Base-by-base conservation (phyloP, 106 monocot species). In the Chionographis japonica region DNA sequence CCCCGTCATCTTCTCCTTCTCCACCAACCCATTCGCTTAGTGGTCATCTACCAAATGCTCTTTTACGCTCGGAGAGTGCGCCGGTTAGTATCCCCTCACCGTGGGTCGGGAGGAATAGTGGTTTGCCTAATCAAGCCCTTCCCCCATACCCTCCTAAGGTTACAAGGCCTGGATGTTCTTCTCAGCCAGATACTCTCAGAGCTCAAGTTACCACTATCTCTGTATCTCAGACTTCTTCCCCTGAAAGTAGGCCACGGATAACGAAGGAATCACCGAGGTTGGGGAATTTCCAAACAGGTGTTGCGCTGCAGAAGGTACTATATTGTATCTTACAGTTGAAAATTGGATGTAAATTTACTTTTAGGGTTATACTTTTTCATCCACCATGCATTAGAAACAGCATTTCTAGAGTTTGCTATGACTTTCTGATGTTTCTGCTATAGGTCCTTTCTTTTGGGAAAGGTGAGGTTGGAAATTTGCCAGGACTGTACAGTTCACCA, bases 51-150 rank as follows among this genome's bases (percentile, higher is more conserved):
- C 71, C 19, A 53, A 75, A 52, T 61, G 56, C 73, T 68, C 78
- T 87, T 56, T 50, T 78, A 36, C 62, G 87, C 52, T 78, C 78
- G 10, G 81, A 86, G 62, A 91, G 88, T 78, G 83, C 85, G 55
- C 88, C 88, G 2, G 70, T 83, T 55, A 73, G 77, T 50, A 82
- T 84, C 65, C 74, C 74, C 14, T 19, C 52, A 16, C 14, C 67
- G 37, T 61, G 62, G 46, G 19, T 3, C 43, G 69, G 18, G 37
- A 61, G 49, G 18, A 73, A 16, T 40, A 40, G 61, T 69, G 64
- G 69, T 7, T 67, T 79, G 16, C 57, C 6, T 38, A 72, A 56
- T 40, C 54, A 73, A 11, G 71, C 13, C 6, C 10, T 76, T 38
- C 67, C 75, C 27, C 81, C 75, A 61, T 69, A 69, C 41, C 76